Percentiles rank a stretch among this genome's conserved stretches.
Conservation (phyloP, 75 land plant species). For the Ceratopteris richardii region DNA sequence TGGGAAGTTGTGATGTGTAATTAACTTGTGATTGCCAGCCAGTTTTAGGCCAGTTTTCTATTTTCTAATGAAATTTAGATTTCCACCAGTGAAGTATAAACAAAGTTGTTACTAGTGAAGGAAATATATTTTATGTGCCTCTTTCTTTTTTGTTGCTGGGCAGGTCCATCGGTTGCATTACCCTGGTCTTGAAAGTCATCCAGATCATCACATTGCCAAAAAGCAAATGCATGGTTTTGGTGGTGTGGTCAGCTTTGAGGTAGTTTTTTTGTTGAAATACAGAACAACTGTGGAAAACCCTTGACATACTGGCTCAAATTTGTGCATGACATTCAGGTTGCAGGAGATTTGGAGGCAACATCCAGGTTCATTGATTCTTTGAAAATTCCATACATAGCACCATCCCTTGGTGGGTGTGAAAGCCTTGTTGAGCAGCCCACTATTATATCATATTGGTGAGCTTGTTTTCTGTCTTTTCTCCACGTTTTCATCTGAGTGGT, state of each 20-base stretch:
- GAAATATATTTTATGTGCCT: no score
- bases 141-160: slow-evolving; percentile 4
- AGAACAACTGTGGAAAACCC: neutral
- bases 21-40: no score
- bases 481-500: neutral
- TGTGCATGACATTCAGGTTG: slow-evolving; percentile 38
- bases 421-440: slow-evolving; percentile 97
- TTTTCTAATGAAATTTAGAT: no score
- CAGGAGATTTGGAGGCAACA: slow-evolving; percentile 66
- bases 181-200: slow-evolving; percentile 95
- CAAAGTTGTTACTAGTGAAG: no score
- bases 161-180: slow-evolving; percentile 78
- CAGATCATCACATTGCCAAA: slow-evolving; percentile 88
- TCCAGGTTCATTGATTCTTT: slow-evolving; percentile 64
- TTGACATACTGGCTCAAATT: no score
- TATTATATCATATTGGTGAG: slow-evolving; percentile 97
- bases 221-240: slow-evolving; percentile 95
- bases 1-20: no score
- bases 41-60: no score
- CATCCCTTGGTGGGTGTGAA: slow-evolving; percentile 94
- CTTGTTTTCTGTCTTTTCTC: slow-evolving; percentile 1
- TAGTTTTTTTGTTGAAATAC: slow-evolving; percentile 8
- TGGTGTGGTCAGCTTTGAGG: slow-evolving; percentile 99
- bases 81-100: no score
- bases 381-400: slow-evolving; percentile 89